Conservation (phyloP, 2,329 filamentous ascomycete species). For the Penicillium brasilianum region DNA sequence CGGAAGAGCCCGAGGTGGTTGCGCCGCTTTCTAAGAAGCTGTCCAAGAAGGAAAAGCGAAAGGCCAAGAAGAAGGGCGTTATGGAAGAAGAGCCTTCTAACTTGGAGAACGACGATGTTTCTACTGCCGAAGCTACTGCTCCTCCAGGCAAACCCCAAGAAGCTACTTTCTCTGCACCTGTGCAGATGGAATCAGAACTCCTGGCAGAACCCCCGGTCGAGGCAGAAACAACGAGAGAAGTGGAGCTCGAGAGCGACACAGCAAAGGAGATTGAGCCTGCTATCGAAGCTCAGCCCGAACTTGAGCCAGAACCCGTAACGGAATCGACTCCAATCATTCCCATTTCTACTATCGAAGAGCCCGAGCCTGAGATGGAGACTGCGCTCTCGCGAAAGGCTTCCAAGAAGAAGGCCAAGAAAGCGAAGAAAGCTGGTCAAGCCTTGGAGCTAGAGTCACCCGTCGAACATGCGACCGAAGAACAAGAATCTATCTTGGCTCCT, state of each 20-base stretch:
- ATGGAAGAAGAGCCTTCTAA: slow-evolving; percentile 7
- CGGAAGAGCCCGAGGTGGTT: slow-evolving; percentile 6
- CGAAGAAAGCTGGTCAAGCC: slow-evolving; percentile 26
- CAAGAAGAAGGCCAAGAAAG: slow-evolving; percentile 45
- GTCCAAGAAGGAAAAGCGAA: slow-evolving; percentile 34
- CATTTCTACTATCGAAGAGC: slow-evolving; percentile 11
- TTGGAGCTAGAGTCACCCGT: slow-evolving; percentile 6
- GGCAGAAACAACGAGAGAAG: neutral
- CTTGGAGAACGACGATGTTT: neutral
- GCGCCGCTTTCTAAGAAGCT: slow-evolving; percentile 24
- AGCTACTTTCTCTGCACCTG: neutral
- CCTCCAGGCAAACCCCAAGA: neutral
- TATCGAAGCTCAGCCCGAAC: neutral
- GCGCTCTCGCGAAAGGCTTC: slow-evolving; percentile 29
- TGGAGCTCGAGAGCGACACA: slow-evolving; percentile 3
- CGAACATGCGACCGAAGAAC: slow-evolving; percentile 10
- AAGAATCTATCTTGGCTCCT: slow-evolving; percentile 9
- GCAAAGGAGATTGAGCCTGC: slow-evolving; percentile 6
- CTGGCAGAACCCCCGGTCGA: slow-evolving; percentile 1
- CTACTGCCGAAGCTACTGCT: neutral
- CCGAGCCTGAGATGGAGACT: slow-evolving; percentile 20
- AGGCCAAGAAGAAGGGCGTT: slow-evolving; percentile 27
- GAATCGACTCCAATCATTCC: neutral
- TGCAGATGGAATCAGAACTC: neutral
- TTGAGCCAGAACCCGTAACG: slow-evolving; percentile 4